A percentile compares a stretch with the other conserved stretches of the same genome.
Evolutionary conservation across 1,284 basidiomycete genomes (phyloP).

Genomic region (Taiwanofungus camphoratus): DNA sequence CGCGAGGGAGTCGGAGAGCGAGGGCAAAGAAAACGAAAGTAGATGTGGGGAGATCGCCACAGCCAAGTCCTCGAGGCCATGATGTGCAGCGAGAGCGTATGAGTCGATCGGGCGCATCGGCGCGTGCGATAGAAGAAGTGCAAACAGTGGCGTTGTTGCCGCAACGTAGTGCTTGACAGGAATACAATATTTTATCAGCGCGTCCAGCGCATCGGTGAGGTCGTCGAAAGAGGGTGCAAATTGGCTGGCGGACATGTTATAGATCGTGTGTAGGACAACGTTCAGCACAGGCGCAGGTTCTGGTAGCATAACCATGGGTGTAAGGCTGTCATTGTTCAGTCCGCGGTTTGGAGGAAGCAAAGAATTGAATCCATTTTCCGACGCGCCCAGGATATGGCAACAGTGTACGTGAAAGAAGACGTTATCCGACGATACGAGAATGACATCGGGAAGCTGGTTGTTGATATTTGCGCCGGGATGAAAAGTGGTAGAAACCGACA

Average conservation of each 20-base stretch:
- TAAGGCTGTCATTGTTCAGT: conserved; percentile 11
- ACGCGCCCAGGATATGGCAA: conserved; percentile 25
- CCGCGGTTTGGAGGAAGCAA: conserved; percentile 19
- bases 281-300: conserved; percentile 30
- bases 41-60: conserved; percentile 30
- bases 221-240: conserved; percentile 25
- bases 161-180: conserved; percentile 16
- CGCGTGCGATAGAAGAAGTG: conserved; percentile 28
- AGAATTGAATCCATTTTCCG: conserved; percentile 29
- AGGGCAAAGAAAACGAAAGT: conserved; percentile 28
- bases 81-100: conserved; percentile 32
- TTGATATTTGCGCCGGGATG: conserved; percentile 55
- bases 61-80: conserved; percentile 31
- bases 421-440: conserved; percentile 60
- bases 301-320: conserved; percentile 22
- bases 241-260: conserved; percentile 25
- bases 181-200: conserved; percentile 28
- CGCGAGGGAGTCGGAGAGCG: conserved; percentile 30
- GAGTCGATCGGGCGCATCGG: conserved; percentile 29
- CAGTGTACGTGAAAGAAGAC: conserved; percentile 52
- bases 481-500: conserved; percentile 72
- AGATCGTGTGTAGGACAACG: conserved; percentile 32
- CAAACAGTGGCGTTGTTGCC: conserved; percentile 23
- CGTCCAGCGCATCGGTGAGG: conserved; percentile 23
- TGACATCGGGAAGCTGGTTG: conserved; percentile 45